These are phyloP conservation scores for Orbilia oligospora DNA, from an alignment of 2,329 filamentous ascomycete species.

Conservation along the genomic window DNA sequence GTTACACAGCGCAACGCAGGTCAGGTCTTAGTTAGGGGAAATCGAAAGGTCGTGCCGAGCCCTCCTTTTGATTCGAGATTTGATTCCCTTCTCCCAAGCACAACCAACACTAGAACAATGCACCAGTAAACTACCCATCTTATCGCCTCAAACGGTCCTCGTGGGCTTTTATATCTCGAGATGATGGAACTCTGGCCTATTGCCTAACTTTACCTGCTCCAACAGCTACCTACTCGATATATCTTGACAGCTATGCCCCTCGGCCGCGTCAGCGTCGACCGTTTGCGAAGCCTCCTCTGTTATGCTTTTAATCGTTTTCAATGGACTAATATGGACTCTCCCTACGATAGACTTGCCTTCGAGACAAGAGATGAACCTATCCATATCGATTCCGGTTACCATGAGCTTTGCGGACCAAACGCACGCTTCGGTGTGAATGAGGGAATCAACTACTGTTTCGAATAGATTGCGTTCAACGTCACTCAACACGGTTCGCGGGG, in stretches of 20 bases:
- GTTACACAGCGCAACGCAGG: slow-evolving; percentile 7
- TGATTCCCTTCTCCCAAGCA: neutral
- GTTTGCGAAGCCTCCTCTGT: slow-evolving; percentile 39
- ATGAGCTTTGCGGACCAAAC: slow-evolving; percentile 49
- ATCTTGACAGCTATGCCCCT: slow-evolving; percentile 46
- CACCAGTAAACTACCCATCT: slow-evolving; percentile 11
- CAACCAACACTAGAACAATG: slow-evolving; percentile 29
- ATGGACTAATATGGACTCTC: slow-evolving; percentile 57
- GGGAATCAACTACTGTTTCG: slow-evolving; percentile 32
- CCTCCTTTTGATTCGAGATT: slow-evolving; percentile 12
- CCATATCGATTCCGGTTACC: slow-evolving; percentile 22
- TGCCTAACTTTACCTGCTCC: slow-evolving; percentile 35
- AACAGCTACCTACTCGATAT: slow-evolving; percentile 50
- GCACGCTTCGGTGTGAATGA: slow-evolving; percentile 47
- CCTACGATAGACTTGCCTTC: slow-evolving; percentile 38
- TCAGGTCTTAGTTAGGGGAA: neutral
- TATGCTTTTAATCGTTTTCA: slow-evolving; percentile 38
- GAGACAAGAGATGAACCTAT: slow-evolving; percentile 46
- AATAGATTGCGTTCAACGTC: slow-evolving; percentile 47
- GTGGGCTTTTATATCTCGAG: slow-evolving; percentile 18
- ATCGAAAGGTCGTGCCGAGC: neutral
- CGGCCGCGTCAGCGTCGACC: slow-evolving; percentile 44
- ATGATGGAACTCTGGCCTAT: slow-evolving; percentile 15
- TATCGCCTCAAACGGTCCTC: slow-evolving; percentile 42
- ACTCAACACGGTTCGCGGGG: slow-evolving; percentile 58